A percentile compares a stretch with the other conserved stretches of the same genome.
Evolutionary conservation across 148 eudicot genomes (phyloP).

Genomic region (Camellia lanceoleosa): DNA sequence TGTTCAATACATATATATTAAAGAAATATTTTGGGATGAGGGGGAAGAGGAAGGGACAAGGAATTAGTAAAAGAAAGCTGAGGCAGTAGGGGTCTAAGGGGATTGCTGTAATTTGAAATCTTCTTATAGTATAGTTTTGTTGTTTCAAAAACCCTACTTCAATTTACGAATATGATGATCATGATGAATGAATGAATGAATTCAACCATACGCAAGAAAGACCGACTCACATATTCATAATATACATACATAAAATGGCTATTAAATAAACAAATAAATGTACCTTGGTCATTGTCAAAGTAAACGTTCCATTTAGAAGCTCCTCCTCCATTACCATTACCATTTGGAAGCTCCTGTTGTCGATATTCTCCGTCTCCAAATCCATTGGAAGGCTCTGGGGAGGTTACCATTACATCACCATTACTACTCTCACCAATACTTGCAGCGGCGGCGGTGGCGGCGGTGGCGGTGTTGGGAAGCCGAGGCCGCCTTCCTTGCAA

Average conservation of each 20-base stretch:
- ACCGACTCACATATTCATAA: not conserved
- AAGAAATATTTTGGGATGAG: no score
- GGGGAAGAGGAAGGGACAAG: no score
- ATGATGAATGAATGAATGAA: not conserved
- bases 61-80: no score
- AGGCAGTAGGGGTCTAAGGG: no score
- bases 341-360: conserved; percentile 3
- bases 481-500: not conserved
- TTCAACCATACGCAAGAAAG: not conserved
- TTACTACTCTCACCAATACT: not conserved
- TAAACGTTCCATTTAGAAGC: conserved; percentile 12
- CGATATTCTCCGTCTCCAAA: not conserved
- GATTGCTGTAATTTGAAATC: no score
- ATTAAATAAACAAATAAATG: not conserved
- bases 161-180: no score
- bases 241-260: no score
- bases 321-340: not conserved
- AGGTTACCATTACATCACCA: not conserved
- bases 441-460: not conserved
- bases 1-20: no score
- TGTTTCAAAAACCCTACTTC: not conserved
- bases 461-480: not conserved
- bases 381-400: conserved; percentile 10
- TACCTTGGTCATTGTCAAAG: conserved; percentile 20
- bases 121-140: no score